Base-by-base conservation (phyloP, 2,329 filamentous ascomycete species). In the Penicillium hesseltinei region DNA sequence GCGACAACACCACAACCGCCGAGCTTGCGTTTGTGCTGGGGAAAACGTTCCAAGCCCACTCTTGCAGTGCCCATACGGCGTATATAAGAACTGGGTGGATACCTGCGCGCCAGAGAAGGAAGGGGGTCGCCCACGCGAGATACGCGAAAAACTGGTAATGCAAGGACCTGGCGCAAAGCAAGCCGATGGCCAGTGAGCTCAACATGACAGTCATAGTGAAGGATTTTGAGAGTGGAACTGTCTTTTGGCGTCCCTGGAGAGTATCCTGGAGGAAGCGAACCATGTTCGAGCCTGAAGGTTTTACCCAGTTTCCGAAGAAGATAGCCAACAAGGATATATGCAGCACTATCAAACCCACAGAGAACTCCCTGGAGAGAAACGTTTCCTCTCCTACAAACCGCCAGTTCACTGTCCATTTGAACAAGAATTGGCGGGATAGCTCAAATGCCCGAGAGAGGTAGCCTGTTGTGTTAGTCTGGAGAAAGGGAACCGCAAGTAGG, bases 371-470 rank as follows among this genome's bases (percentile, higher is more conserved):
- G 64, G 86, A 88, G 46, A 95, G 82, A 68, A 99, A 99, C 0
- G 78, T 75, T 7, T 89, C 84, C 75, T 97, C 92, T 17, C 89
- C 88, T n/a, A 97, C 77, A 72, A 97, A 97, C 53, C 92, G 87
- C 94, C 94, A 99, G 75, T 99, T 99, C 65, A 99, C 94, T 0
- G 94, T 99, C 94, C 94, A 99, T 76, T 93, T 92, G 81, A 93
- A 97, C 67, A 96, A 82, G 77, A 99, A 99, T 66, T 91, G 86
- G 54, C 94, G 84, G 46, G 90, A 92, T 57, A 99, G 82, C 77
- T 99, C 92, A 71, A 99, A 99, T 0, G 94, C 92, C 62, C 89
- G 83, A 46, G 84, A 83, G 19, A 95, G 71, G 72, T 99, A 99
- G 29, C 88, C 90, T 58, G 76, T 74, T 21, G 86, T 75, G 65